Evolutionary conservation across 1,284 basidiomycete species (phyloP).

Genomic region (Irpex rosettiformis): DNA sequence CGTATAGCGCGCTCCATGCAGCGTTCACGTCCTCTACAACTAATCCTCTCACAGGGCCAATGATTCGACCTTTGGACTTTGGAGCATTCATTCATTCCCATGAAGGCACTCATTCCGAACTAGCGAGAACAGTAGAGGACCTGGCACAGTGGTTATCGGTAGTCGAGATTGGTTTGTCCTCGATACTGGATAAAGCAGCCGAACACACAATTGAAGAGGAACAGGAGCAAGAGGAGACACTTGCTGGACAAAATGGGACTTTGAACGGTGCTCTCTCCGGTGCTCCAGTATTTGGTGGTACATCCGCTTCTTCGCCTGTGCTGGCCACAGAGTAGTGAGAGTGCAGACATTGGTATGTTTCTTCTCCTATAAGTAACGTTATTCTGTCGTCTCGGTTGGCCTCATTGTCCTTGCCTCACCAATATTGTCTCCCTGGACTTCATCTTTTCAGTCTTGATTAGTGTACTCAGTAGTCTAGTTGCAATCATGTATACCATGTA

Average conservation of each 20-base stretch:
- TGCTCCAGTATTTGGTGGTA: background rate
- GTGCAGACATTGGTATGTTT: background rate
- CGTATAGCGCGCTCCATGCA: constrained; percentile 21
- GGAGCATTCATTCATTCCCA: constrained; percentile 51
- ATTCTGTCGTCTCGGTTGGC: background rate
- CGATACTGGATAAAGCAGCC: constrained; percentile 52
- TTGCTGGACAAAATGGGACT: background rate
- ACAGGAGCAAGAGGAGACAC: constrained; percentile 36
- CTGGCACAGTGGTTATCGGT: constrained; percentile 79
- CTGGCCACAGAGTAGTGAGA: constrained; percentile 7
- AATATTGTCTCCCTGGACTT: background rate
- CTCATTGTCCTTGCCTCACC: background rate
- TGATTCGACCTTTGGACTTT: constrained; percentile 69
- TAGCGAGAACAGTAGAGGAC: constrained; percentile 77
- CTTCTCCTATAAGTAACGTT: background rate
- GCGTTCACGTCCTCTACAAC: constrained; percentile 9
- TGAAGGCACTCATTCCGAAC: constrained; percentile 67
- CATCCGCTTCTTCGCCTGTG: constrained; percentile 2
- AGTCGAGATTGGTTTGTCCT: constrained; percentile 69
- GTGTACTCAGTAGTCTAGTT: background rate
- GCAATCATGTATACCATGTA: constrained; percentile 1
- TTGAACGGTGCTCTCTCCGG: background rate
- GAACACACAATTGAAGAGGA: constrained; percentile 55
- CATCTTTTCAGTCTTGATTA: background rate
- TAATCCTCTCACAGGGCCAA: constrained; percentile 32